These are phyloP conservation scores for Purshia tridentata DNA, from an alignment of 306 rosid genomes.

Conservation along the genomic window DNA sequence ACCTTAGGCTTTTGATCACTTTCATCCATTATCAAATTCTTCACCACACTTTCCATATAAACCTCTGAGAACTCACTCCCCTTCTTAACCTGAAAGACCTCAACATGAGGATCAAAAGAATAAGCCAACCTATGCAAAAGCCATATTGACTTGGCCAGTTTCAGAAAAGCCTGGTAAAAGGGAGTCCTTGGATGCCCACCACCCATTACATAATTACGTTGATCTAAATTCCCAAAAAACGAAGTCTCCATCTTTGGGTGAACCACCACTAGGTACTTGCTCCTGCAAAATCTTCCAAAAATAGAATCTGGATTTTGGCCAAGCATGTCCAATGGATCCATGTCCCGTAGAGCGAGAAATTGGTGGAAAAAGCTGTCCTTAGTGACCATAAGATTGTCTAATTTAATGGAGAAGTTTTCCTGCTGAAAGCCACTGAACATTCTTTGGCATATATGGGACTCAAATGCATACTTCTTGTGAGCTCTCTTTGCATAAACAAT, in stretches of 20 bases:
- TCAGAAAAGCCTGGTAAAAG: constrained; percentile 90
- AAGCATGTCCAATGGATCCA: constrained; percentile 89
- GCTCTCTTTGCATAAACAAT: constrained; percentile 89
- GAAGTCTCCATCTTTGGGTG: constrained; percentile 98
- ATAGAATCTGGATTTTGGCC: constrained; percentile 92
- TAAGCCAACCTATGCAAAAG: constrained; percentile 86
- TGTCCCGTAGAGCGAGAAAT: constrained; percentile 81
- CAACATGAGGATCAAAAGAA: constrained; percentile 77
- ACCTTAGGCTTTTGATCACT: constrained; percentile 70
- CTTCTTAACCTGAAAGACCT: constrained; percentile 87
- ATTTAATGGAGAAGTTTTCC: constrained; percentile 65
- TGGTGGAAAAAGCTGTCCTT: constrained; percentile 84
- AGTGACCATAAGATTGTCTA: constrained; percentile 47
- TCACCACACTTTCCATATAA: constrained; percentile 90
- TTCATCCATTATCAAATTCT: constrained; percentile 75
- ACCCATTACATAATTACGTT: constrained; percentile 72
- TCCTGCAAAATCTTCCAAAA: constrained; percentile 86
- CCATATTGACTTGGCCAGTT: constrained; percentile 89
- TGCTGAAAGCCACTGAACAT: constrained; percentile 95
- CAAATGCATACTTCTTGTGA: constrained; percentile 98
- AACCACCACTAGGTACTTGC: constrained; percentile 86
- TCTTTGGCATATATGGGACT: constrained; percentile 91
- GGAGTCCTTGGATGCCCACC: constrained; percentile 99
- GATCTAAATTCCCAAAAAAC: constrained; percentile 92
- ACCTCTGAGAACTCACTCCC: constrained; percentile 93